A percentile compares a stretch with the other conserved stretches of the same genome.
Evolutionary conservation across 2,329 filamentous ascomycete species (phyloP).

Genomic region (Aureobasidium sp.): DNA sequence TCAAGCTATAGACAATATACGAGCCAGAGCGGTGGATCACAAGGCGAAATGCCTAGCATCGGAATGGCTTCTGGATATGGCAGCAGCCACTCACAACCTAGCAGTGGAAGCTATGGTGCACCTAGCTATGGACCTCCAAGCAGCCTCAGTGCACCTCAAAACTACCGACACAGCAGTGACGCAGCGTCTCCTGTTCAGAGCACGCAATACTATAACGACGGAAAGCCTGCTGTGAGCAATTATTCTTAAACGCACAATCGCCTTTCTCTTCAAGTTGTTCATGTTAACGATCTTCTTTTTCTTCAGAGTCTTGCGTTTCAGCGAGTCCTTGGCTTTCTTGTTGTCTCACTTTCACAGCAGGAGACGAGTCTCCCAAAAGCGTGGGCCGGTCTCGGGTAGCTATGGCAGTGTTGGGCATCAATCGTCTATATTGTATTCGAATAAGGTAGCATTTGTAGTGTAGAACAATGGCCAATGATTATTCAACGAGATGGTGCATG

Average conservation of each 20-base stretch:
- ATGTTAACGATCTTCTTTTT: not conserved
- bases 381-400: not conserved
- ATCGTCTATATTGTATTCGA: not conserved
- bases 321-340: not conserved
- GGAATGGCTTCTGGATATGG: conserved; percentile 9
- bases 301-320: not conserved
- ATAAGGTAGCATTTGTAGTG: not conserved
- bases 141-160: not conserved
- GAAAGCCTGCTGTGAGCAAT: conserved; percentile 7
- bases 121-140: not conserved
- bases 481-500: not conserved
- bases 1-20: conserved; percentile 7
- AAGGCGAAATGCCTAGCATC: conserved; percentile 6
- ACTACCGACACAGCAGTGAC: conserved; percentile 3
- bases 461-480: not conserved
- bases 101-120: not conserved
- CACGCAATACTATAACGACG: conserved; percentile 6
- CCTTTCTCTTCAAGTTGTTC: not conserved
- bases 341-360: not conserved
- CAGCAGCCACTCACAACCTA: not conserved
- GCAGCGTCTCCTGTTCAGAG: not conserved
- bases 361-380: not conserved
- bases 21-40: not conserved
- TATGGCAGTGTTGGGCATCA: conserved; percentile 2
- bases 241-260: not conserved